phyloP scores from a whole-genome alignment of 495 filamentous ascomycete species.

The Aspergillus biplanus region DNA sequence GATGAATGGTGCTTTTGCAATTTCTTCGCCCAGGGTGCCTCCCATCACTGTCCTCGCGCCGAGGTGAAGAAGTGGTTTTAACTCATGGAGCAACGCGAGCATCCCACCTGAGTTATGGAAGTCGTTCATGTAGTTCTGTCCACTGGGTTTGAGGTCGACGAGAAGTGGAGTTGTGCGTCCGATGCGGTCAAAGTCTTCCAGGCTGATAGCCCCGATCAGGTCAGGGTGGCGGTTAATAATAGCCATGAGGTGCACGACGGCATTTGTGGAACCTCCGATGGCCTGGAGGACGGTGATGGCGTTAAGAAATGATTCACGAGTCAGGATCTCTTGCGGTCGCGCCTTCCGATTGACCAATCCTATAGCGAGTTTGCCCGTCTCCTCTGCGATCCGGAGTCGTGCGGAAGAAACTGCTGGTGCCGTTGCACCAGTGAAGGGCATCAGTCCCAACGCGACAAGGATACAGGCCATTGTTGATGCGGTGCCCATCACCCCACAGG shows the following conservation, averaged over 20 bases:
- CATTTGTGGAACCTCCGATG: slow-evolving; percentile 73
- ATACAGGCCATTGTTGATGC: slow-evolving; percentile 73
- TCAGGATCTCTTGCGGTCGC: slow-evolving; percentile 60
- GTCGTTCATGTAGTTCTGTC: slow-evolving; percentile 72
- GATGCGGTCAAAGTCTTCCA: slow-evolving; percentile 62
- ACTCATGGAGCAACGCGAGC: slow-evolving; percentile 56
- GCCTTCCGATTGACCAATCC: slow-evolving; percentile 38
- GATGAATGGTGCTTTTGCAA: slow-evolving; percentile 39
- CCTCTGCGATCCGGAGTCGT: slow-evolving; percentile 64
- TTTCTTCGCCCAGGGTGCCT: slow-evolving; percentile 57
- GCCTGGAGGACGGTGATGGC: slow-evolving; percentile 71
- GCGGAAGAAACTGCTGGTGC: slow-evolving; percentile 68
- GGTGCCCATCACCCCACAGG: slow-evolving; percentile 73
- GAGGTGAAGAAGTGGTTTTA: slow-evolving; percentile 61
- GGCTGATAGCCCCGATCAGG: slow-evolving; percentile 56
- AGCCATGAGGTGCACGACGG: slow-evolving; percentile 67
- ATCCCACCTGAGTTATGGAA: slow-evolving; percentile 72
- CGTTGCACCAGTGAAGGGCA: slow-evolving; percentile 63
- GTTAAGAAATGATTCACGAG: slow-evolving; percentile 65
- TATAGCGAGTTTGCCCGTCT: slow-evolving; percentile 62
- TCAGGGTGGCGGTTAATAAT: slow-evolving; percentile 64
- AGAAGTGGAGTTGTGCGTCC: slow-evolving; percentile 62
- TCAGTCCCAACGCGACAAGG: slow-evolving; percentile 65
- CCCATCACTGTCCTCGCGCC: slow-evolving; percentile 61
- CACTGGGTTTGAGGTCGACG: slow-evolving; percentile 69